phyloP scores from a whole-genome alignment of 345 rosid genomes.

The Rhodamnia argentea region DNA sequence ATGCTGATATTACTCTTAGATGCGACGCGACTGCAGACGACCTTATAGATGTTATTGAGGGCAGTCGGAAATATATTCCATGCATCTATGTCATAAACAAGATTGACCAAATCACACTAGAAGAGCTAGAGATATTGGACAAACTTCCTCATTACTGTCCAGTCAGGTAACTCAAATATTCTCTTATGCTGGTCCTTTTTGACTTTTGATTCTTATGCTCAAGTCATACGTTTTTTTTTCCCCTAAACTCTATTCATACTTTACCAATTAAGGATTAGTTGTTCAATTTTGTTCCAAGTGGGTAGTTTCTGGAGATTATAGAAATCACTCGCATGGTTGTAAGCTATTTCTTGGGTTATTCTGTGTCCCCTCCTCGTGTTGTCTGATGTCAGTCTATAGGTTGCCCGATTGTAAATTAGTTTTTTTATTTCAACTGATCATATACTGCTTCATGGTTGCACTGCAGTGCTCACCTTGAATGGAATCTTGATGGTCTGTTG shows the following conservation, averaged over 20 bases:
- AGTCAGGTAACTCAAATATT: slow-evolving; percentile 44
- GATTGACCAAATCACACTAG: slow-evolving; percentile 91
- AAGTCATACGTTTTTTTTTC: not conserved
- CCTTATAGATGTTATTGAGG: slow-evolving; percentile 96
- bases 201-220: not conserved
- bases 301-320: not conserved
- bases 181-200: not conserved
- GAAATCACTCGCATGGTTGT: not conserved
- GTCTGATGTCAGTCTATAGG: not conserved
- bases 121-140: slow-evolving; percentile 95
- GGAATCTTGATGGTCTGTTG: slow-evolving; percentile 92
- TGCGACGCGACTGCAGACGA: slow-evolving; percentile 98
- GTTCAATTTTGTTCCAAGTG: not conserved
- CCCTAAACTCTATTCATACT: not conserved
- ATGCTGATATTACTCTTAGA: slow-evolving; percentile 90
- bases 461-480: slow-evolving; percentile 90
- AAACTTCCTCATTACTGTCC: slow-evolving; percentile 98
- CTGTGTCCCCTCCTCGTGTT: not conserved
- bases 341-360: not conserved
- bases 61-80: slow-evolving; percentile 95
- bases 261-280: not conserved
- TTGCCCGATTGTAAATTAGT: not conserved
- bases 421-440: not conserved
- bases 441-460: not conserved
- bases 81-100: slow-evolving; percentile 94